These are phyloP conservation scores for Capronia americana DNA, from an alignment of 2,329 filamentous ascomycete genomes.

Conservation along the genomic window DNA sequence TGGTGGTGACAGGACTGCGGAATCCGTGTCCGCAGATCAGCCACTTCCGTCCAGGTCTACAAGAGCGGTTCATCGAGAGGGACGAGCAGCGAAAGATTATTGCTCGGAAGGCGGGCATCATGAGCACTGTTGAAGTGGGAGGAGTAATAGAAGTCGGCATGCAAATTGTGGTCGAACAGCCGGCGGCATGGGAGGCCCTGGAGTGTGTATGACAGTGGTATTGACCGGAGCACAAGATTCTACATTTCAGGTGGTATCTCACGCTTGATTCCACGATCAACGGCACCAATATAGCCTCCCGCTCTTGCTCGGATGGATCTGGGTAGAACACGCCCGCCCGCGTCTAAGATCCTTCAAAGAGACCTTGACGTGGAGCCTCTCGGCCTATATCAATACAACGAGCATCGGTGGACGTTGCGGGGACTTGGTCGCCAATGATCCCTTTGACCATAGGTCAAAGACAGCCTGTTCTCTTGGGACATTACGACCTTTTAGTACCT, in stretches of 20 bases:
- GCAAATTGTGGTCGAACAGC: conserved; percentile 38
- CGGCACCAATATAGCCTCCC: not conserved
- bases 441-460: not conserved
- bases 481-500: not conserved
- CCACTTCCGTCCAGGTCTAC: conserved; percentile 32
- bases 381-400: not conserved
- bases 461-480: too few relatives aligned
- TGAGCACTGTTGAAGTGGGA: conserved; percentile 39
- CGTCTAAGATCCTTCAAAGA: not conserved
- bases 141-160: conserved; percentile 38
- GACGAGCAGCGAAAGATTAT: conserved; percentile 35
- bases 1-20: conserved; percentile 37
- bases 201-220: conserved; percentile 17
- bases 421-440: not conserved
- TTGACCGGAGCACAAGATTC: not conserved
- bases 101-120: conserved; percentile 38
- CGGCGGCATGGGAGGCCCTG: conserved; percentile 19
- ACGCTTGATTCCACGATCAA: not conserved
- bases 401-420: not conserved
- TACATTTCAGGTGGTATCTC: not conserved
- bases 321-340: too few relatives aligned
- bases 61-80: conserved; percentile 36
- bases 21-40: conserved; percentile 40
- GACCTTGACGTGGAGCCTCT: not conserved
- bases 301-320: not conserved